phyloP scores from a whole-genome alignment of 768 basidiomycete genomes.

The Podaxis sp. region DNA sequence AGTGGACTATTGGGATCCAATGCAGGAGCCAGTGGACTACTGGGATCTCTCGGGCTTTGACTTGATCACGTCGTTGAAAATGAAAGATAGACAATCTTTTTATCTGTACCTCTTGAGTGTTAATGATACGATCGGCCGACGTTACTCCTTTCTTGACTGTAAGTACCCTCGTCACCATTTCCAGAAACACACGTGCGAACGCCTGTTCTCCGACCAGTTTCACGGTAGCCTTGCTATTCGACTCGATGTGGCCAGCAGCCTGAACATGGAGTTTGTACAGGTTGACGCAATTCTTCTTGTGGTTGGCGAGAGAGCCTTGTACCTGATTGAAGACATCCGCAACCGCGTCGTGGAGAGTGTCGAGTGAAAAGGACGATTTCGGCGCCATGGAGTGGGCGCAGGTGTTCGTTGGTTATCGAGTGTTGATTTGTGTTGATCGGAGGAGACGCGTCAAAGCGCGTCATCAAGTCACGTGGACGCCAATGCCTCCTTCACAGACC shows the following conservation, averaged over 20 bases:
- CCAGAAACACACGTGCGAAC: constrained; percentile 76
- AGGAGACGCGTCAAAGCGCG: constrained; percentile 11
- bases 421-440: constrained; percentile 5
- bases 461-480: constrained; percentile 11
- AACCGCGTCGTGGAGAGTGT: constrained; percentile 35
- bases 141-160: constrained; percentile 84
- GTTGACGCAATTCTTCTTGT: constrained; percentile 90
- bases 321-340: constrained; percentile 71
- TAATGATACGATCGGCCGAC: constrained; percentile 80
- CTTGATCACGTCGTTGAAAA: too few relatives aligned
- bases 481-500: constrained; percentile 35
- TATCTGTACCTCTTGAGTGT: constrained; percentile 22
- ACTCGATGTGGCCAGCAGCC: constrained; percentile 54
- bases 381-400: constrained; percentile 13
- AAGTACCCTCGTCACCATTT: constrained; percentile 71
- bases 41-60: too few relatives aligned
- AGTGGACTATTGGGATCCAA: too few relatives aligned
- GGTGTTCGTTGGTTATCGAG: not conserved
- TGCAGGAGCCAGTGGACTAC: too few relatives aligned
- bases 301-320: constrained; percentile 78
- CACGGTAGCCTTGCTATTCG: constrained; percentile 41
- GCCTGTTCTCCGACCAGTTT: constrained; percentile 74
- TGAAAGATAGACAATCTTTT: too few relatives aligned
- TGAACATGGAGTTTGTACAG: constrained; percentile 81
- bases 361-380: constrained; percentile 24